Percentiles rank a stretch among this genome's conserved stretches.
These are phyloP conservation scores for Ascobolus immersus DNA, from an alignment of 495 filamentous ascomycete genomes.

Conservation along the genomic window DNA sequence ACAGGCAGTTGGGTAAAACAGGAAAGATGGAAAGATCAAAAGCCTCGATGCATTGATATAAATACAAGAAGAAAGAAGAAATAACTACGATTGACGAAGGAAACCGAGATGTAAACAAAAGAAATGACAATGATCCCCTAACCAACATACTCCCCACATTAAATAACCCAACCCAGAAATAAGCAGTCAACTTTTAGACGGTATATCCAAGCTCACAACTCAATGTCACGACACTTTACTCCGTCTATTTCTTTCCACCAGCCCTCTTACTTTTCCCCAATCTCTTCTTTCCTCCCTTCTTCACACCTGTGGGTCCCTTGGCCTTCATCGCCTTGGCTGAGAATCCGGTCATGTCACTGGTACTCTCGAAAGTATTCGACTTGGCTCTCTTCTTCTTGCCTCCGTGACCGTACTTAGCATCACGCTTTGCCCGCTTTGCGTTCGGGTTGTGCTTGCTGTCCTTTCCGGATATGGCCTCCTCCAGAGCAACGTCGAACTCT, in stretches of 20 bases:
- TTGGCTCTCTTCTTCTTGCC: constrained; percentile 79
- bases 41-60: too few species aligned
- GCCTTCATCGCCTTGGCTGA: constrained; percentile 65
- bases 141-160: not conserved
- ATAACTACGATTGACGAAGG: too few species aligned
- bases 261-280: constrained; percentile 41
- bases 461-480: constrained; percentile 33
- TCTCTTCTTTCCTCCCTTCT: constrained; percentile 18
- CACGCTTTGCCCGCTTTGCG: constrained; percentile 68
- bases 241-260: constrained; percentile 3
- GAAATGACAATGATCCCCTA: too few species aligned
- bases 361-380: constrained; percentile 61
- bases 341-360: constrained; percentile 52
- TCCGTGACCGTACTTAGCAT: constrained; percentile 78
- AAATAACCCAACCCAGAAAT: constrained; percentile 1
- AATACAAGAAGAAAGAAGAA: not conserved
- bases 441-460: constrained; percentile 15
- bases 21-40: too few species aligned
- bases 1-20: too few species aligned
- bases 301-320: constrained; percentile 18
- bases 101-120: too few species aligned
- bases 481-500: constrained; percentile 84
- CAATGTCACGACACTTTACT: too few species aligned
- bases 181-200: not conserved
- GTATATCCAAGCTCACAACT: not conserved